Percentiles rank a stretch among this genome's conserved stretches.
Conservation (phyloP, 2,329 filamentous ascomycete species). For the Cladophialophora psammophila region DNA sequence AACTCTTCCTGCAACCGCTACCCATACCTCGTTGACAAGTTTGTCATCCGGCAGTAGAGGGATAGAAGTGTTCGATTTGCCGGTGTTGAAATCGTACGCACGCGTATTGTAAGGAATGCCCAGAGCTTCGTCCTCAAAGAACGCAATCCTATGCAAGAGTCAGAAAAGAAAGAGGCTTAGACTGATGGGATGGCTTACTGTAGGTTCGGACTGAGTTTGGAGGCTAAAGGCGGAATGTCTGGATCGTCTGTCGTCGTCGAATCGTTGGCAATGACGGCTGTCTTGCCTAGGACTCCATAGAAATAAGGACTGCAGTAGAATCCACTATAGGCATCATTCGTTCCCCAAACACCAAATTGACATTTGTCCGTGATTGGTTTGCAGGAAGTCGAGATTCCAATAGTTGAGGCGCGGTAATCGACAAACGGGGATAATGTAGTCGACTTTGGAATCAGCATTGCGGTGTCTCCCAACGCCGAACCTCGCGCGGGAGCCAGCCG, state of each 20-base stretch:
- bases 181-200: slow-evolving; percentile 17
- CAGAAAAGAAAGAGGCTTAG: background rate
- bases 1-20: slow-evolving; percentile 19
- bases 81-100: slow-evolving; percentile 23
- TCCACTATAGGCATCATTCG: slow-evolving; percentile 12
- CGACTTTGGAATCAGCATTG: slow-evolving; percentile 19
- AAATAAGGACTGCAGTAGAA: slow-evolving; percentile 25
- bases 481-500: background rate
- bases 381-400: slow-evolving; percentile 24
- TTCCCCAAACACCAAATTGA: slow-evolving; percentile 19
- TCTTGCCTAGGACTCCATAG: slow-evolving; percentile 21
- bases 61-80: background rate
- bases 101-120: slow-evolving; percentile 20
- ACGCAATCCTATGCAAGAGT: slow-evolving; percentile 14
- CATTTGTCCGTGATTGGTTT: slow-evolving; percentile 25
- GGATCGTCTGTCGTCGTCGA: background rate
- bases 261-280: slow-evolving; percentile 1
- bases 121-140: slow-evolving; percentile 21
- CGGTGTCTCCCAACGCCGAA: background rate
- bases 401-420: slow-evolving; percentile 27
- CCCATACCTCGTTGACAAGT: slow-evolving; percentile 24
- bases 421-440: slow-evolving; percentile 4
- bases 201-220: slow-evolving; percentile 17
- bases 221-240: slow-evolving; percentile 18
- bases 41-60: slow-evolving; percentile 17